phyloP scores from a whole-genome alignment of 2,329 filamentous ascomycete species.

The Neonectria neomacrospora region DNA sequence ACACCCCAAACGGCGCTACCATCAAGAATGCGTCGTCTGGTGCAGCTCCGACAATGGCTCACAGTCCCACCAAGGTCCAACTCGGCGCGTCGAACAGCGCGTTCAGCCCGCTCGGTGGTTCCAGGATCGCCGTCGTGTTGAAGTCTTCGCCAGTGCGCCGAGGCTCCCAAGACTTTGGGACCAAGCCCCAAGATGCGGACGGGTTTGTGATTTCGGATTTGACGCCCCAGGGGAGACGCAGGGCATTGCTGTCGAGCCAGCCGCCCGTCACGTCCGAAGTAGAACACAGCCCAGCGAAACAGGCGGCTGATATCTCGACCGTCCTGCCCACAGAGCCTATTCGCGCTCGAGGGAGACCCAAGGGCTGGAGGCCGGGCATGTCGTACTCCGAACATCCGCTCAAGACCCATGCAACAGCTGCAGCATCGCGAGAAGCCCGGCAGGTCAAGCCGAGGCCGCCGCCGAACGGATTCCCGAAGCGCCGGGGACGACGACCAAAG shows the following conservation, averaged over 20 bases:
- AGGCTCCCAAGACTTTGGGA: slow-evolving; percentile 12
- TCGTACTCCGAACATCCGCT: slow-evolving; percentile 43
- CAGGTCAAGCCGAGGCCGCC: slow-evolving; percentile 45
- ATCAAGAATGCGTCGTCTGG: slow-evolving; percentile 37
- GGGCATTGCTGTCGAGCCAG: slow-evolving; percentile 5
- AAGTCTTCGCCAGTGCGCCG: slow-evolving; percentile 25
- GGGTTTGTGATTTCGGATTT: slow-evolving; percentile 37
- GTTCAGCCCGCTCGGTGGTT: neutral
- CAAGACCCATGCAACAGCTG: slow-evolving; percentile 28
- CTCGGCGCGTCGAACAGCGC: neutral
- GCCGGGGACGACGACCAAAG: slow-evolving; percentile 57
- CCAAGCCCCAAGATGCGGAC: slow-evolving; percentile 22
- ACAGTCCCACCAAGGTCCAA: neutral
- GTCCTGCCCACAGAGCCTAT: slow-evolving; percentile 13
- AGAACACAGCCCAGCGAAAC: slow-evolving; percentile 10
- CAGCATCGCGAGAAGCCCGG: slow-evolving; percentile 37
- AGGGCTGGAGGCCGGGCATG: slow-evolving; percentile 54
- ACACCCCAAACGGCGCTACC: slow-evolving; percentile 27
- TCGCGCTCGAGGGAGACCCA: slow-evolving; percentile 56
- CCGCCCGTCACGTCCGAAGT: slow-evolving; percentile 9
- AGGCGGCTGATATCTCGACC: slow-evolving; percentile 14
- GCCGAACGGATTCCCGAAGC: slow-evolving; percentile 47
- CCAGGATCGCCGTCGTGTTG: slow-evolving; percentile 39
- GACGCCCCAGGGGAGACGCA: slow-evolving; percentile 28
- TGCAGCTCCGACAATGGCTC: slow-evolving; percentile 19